Conservation (phyloP, 768 basidiomycete genomes). For the Tulasnella sp. region DNA sequence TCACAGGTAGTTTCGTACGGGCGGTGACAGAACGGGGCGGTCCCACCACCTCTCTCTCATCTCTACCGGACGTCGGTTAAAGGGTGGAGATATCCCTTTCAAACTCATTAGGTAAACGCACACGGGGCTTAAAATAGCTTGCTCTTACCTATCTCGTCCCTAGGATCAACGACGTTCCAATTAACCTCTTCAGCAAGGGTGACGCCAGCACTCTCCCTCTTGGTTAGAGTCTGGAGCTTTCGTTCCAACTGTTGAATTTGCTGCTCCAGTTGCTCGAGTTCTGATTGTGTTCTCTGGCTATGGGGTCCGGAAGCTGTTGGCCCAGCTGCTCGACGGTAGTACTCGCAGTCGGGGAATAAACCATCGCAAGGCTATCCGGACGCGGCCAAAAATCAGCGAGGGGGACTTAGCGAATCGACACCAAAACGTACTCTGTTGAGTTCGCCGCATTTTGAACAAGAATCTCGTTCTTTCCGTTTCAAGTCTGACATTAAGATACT, state of each 20-base stretch:
- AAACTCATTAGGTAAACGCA: too few species aligned
- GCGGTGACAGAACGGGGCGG: neutral
- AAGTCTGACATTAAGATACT: neutral
- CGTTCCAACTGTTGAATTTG: neutral
- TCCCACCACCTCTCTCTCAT: slow-evolving; percentile 19
- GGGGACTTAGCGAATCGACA: neutral
- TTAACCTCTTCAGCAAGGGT: neutral
- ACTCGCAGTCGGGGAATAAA: neutral
- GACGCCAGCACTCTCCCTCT: neutral
- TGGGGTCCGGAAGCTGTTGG: neutral
- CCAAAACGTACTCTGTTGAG: neutral
- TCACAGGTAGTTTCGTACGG: slow-evolving; percentile 13
- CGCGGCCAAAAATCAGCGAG: neutral
- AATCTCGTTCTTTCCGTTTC: neutral
- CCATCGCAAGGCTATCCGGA: slow-evolving; percentile 1
- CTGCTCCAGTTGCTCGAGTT: neutral
- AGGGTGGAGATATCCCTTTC: neutral
- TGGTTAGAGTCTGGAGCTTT: neutral
- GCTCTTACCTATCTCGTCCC: neutral
- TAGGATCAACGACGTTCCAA: neutral
- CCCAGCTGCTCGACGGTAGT: neutral
- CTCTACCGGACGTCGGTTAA: neutral
- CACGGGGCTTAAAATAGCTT: neutral
- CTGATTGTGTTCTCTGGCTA: neutral
- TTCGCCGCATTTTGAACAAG: neutral